Base-by-base conservation (phyloP, 2,329 filamentous ascomycete genomes). In the Aureobasidium sp. region DNA sequence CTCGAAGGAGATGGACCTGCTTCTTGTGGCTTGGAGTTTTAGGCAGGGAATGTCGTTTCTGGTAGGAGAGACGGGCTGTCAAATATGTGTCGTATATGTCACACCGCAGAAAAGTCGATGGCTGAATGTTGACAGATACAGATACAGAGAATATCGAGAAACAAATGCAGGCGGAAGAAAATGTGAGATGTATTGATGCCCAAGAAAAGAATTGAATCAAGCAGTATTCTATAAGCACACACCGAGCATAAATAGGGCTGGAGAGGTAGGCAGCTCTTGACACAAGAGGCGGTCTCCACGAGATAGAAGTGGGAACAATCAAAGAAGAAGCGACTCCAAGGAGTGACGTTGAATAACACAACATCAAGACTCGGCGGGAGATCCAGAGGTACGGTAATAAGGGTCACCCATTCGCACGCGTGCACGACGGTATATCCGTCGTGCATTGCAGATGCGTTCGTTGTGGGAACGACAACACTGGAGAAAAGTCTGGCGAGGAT, bases 391-490 rank as follows among this genome's bases (percentile, higher is more conserved):
- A 60, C 57, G 57, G 57, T 51, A 51, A 60, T 46, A 32, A 60
- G 24, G n/a, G 46, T 15, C 27, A 27, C 27, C 57, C 57, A 60
- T 46, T 60, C 34, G 51, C 39, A 50, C 34, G 44, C 57, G 44
- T 46, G 57, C 57, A 60, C 57, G 57, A 60, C 46, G 57, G 57
- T 20, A 41, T 36, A 60, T 60, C 57, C 57, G 57, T 60, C 36
- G 57, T 60, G 57, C 57, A 60, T 59, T 60, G 57, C 57, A 60
- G 57, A 60, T 60, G 57, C 57, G 36, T 60, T 60, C 57, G 27
- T 27, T 41, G 36, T 46, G 36, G 46, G 57, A 60, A 51, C 46
- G 34, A 59, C 32, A 50, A 59, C 36, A 47, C 56, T 27, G 37
- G 55, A 48, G 32, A 20, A 59, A 47, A 48, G 55, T 32, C 55